Base-by-base conservation (phyloP, 1,139 yeast species). In the Hemisphaericaspora lyxosophila region DNA sequence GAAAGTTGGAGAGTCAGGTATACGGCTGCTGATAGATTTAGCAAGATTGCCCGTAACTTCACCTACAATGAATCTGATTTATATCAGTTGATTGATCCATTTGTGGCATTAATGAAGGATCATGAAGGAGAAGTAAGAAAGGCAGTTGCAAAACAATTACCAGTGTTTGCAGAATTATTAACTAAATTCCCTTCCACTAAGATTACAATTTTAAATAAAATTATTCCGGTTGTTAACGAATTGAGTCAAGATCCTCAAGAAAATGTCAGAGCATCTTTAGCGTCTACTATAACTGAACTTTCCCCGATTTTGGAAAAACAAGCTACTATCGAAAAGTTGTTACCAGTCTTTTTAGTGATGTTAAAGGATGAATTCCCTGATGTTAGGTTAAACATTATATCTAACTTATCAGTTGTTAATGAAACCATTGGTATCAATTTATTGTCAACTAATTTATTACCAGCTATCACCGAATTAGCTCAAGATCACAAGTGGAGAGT, bases 401-500 rank as follows among this genome's bases (percentile, higher is more conserved):
- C 96, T 25, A 89, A 89, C 59, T 75, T 94, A 46, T 89, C 92
- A 49, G 81, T 85, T 34, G 97, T 94, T 29, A 90, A 92, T 60
- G 94, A 89, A 54, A 95, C 92, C 40, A 87, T 92, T 54, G 98
- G 98, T 24, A 88, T 92, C 50, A 90, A 85, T 52, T 70, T 86
- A 48, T 73, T 94, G 50, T 82, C 95, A 27, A 90, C 90, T 53
- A 84, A 89, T 35, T 73, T 94, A 47, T 73, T 94, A 48, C 99
- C 99, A 5, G 98, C 98, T 2, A 90, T 94, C 47, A 84, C 96
- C 17, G 97, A 92, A 53, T 75, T 94, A 49, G 97, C 98, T 7
- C 94, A 89, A 59, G 98, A 94, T 65, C 84, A 84, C 53, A 94
- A 90, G 58, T 94, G 99, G 99, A 80, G 98, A 55, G 97, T 94